Conservation (phyloP, 2,329 filamentous ascomycete species). For the Orbilia quercus region DNA sequence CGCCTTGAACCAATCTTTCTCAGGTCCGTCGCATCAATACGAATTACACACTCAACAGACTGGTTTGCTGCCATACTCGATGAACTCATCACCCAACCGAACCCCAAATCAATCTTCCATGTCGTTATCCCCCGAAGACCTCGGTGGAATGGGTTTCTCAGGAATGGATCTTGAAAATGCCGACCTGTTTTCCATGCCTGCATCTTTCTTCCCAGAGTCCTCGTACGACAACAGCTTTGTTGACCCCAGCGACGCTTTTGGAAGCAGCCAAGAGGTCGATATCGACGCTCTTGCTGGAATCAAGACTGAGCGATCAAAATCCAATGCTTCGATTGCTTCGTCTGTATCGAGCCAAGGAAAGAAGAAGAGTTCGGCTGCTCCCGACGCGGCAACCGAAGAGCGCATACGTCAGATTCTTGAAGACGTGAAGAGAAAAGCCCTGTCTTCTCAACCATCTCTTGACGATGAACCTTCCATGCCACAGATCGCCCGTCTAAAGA, state of each 20-base stretch:
- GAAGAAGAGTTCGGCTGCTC: constrained; percentile 64
- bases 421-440: constrained; percentile 75
- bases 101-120: constrained; percentile 67
- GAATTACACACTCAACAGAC: constrained; percentile 96
- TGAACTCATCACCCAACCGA: constrained; percentile 74
- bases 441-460: constrained; percentile 62
- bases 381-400: constrained; percentile 77
- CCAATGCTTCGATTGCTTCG: constrained; percentile 46
- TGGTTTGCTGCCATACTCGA: constrained; percentile 84
- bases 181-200: constrained; percentile 70
- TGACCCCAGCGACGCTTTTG: constrained; percentile 64
- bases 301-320: constrained; percentile 57
- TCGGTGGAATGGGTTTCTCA: constrained; percentile 61
- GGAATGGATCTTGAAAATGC: constrained; percentile 63
- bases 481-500: constrained; percentile 79
- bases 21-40: constrained; percentile 92
- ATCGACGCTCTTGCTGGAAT: constrained; percentile 70
- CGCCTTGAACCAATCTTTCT: constrained; percentile 65
- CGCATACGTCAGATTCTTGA: constrained; percentile 93
- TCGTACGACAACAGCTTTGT: constrained; percentile 66
- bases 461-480: constrained; percentile 65
- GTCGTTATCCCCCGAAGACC: constrained; percentile 67
- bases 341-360: constrained; percentile 66
- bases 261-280: constrained; percentile 77
- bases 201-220: constrained; percentile 77